Evolutionary conservation across 225 moss, liverwort and hornwort genomes (phyloP).

Genomic region (Ulota crispa): DNA sequence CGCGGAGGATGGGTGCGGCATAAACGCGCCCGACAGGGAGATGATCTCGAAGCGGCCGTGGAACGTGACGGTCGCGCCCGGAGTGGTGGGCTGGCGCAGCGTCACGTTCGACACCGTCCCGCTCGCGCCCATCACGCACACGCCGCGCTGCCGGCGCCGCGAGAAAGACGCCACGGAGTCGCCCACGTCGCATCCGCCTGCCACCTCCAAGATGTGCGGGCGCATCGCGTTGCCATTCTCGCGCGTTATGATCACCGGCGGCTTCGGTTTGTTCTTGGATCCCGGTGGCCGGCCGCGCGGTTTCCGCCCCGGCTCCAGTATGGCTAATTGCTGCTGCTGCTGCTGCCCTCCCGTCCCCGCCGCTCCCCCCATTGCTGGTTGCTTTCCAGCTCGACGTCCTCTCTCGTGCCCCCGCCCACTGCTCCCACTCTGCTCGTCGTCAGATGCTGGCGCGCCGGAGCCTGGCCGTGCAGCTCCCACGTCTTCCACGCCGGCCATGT

Average conservation of each 20-base stretch:
- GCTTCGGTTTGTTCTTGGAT: conserved; percentile 97
- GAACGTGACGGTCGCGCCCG: conserved; percentile 88
- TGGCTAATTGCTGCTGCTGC: conserved; percentile 27
- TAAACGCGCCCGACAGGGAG: conserved; percentile 82
- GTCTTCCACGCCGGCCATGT: conserved; percentile 95
- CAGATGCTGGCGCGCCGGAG: conserved; percentile 72
- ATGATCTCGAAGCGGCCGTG: conserved; percentile 98
- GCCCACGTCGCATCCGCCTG: conserved; percentile 84
- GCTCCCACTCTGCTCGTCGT: conserved; percentile 92
- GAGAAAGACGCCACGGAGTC: conserved; percentile 87
- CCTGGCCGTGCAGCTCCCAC: conserved; percentile 71
- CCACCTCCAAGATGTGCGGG: conserved; percentile 85
- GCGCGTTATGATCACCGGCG: conserved; percentile 86
- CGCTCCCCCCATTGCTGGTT: conserved; percentile 31
- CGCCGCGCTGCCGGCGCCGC: conserved; percentile 75
- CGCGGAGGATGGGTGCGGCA: conserved; percentile 66
- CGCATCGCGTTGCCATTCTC: conserved; percentile 93
- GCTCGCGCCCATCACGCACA: conserved; percentile 87
- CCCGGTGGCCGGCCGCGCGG: conserved; percentile 93
- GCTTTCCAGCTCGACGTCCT: conserved; percentile 71
- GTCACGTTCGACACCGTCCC: conserved; percentile 92
- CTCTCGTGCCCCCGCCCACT: conserved; percentile 45
- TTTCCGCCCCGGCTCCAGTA: conserved; percentile 70
- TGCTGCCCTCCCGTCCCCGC: no score
- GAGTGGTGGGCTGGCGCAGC: conserved; percentile 79